Base-by-base conservation (phyloP, 2,329 filamentous ascomycete genomes). In the Sphaerulina musiva region DNA sequence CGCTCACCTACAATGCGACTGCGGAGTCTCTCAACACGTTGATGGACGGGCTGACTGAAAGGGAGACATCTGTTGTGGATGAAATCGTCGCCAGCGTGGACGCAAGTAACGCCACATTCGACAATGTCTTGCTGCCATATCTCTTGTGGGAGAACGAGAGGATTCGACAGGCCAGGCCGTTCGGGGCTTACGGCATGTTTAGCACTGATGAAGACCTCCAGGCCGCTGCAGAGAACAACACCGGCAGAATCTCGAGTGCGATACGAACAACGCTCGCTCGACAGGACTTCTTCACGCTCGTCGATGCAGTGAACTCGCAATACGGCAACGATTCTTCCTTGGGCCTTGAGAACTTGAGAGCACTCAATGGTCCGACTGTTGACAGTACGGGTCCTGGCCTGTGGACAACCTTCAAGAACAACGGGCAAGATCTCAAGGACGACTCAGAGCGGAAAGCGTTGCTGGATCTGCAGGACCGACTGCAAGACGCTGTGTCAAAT, bases 91-190 rank as follows among this genome's bases (percentile, higher is more conserved):
- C 39, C 17, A 49, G 14, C 26, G 46, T 49, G 32, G 26, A 23
- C 9, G 12, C 8, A n/a, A 26, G 9, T 11, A 31, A 40, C 6
- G 46, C 46, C 11, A 42, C 7, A 6, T 49, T 49, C 23, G 34
- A 39, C 8, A 49, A 49, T 31, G 40, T 39, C 4, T 23, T 49
- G 29, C 46, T 49, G 11, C 46, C 46, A 29, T 49, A 49, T 41
- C 36, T 49, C 11, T n/a, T 40, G 4, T 34, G 34, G 6, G 46
- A 49, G 36, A 40, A 42, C 12, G 34, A 36, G 34, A 10, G 34
- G 7, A 10, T 36, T 9, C 34, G 12, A 36, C 9, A 36, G 10
- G 11, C 11, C 34, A 8, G 46, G 10, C 14, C 4, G 2, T 9
- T 36, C 4, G 34, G 3, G 9, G 12, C 7, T 9, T 36, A n/a